Conservation (phyloP, 2,329 filamentous ascomycete genomes). For the Myriosclerotinia duriaeana region DNA sequence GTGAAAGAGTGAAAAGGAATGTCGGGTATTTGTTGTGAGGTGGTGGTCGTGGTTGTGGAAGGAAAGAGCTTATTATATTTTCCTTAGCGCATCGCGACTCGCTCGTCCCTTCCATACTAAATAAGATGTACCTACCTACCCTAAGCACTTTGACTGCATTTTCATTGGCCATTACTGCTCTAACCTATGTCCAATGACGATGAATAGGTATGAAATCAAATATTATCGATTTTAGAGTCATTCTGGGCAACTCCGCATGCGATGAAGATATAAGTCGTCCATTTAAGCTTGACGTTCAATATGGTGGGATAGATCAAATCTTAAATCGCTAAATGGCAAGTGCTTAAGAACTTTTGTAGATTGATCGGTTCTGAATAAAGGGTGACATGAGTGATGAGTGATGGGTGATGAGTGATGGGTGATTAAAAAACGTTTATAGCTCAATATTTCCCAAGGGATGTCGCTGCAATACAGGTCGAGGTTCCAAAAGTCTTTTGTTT, state of each 20-base stretch:
- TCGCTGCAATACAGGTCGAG: neutral
- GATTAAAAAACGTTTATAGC: neutral
- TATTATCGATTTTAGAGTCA: neutral
- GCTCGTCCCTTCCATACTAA: slow-evolving; percentile 1
- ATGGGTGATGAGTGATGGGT: too few species aligned
- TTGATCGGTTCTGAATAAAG: neutral
- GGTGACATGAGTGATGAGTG: too few species aligned
- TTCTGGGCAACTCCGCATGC: neutral
- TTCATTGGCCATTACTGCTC: neutral
- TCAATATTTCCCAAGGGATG: neutral
- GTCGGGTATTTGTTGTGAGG: neutral
- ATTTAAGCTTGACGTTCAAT: neutral
- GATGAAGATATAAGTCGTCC: neutral
- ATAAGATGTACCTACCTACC: neutral
- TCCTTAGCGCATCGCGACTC: slow-evolving; percentile 1
- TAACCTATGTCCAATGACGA: neutral
- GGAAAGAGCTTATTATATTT: neutral
- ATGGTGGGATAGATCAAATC: neutral
- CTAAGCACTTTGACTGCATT: neutral
- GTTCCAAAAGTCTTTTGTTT: too few species aligned
- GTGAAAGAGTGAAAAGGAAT: neutral
- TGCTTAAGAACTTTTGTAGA: neutral
- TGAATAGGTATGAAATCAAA: too few species aligned
- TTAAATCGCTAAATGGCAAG: slow-evolving; percentile 3
- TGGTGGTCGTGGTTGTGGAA: neutral